A percentile compares a stretch with the other conserved stretches of the same genome.
phyloP scores from a whole-genome alignment of 2,329 filamentous ascomycete genomes.

The Sporothrix pseudoabietina region DNA sequence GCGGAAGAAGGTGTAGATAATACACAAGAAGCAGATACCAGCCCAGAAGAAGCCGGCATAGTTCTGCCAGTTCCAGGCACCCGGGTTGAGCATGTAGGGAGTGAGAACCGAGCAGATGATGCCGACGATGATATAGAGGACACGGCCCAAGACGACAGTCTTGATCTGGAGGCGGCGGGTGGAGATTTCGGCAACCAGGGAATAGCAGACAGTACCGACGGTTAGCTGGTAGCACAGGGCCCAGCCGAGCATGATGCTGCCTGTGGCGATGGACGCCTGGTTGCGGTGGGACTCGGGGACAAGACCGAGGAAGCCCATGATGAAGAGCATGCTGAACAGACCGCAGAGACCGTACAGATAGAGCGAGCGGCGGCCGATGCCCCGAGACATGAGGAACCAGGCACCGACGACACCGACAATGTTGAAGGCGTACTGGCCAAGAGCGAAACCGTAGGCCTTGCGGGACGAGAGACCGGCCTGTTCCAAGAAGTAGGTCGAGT shows the following conservation, averaged over 20 bases:
- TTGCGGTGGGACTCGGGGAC: slow-evolving; percentile 62
- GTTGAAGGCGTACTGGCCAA: slow-evolving; percentile 69
- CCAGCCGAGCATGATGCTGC: slow-evolving; percentile 83
- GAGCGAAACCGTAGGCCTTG: slow-evolving; percentile 60
- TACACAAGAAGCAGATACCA: slow-evolving; percentile 76
- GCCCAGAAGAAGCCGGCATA: slow-evolving; percentile 88
- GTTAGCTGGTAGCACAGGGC: slow-evolving; percentile 82
- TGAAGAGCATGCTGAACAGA: slow-evolving; percentile 74
- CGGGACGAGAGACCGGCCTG: slow-evolving; percentile 58
- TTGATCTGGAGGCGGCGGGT: slow-evolving; percentile 85
- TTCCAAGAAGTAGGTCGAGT: slow-evolving; percentile 65
- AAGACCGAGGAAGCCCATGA: slow-evolving; percentile 82
- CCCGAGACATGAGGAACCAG: slow-evolving; percentile 76
- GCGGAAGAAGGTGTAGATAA: slow-evolving; percentile 79
- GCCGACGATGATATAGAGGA: slow-evolving; percentile 66
- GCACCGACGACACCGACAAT: slow-evolving; percentile 80
- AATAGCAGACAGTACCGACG: slow-evolving; percentile 88
- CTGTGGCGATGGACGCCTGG: slow-evolving; percentile 71
- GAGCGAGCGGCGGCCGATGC: slow-evolving; percentile 72
- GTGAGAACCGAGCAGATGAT: slow-evolving; percentile 82
- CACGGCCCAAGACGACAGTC: slow-evolving; percentile 55
- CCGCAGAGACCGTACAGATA: slow-evolving; percentile 75
- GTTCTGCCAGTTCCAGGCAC: slow-evolving; percentile 84
- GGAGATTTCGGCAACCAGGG: slow-evolving; percentile 81
- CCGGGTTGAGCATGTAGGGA: slow-evolving; percentile 90